phyloP scores from a whole-genome alignment of 2,329 filamentous ascomycete species.

The Talaromyces pinophilus region DNA sequence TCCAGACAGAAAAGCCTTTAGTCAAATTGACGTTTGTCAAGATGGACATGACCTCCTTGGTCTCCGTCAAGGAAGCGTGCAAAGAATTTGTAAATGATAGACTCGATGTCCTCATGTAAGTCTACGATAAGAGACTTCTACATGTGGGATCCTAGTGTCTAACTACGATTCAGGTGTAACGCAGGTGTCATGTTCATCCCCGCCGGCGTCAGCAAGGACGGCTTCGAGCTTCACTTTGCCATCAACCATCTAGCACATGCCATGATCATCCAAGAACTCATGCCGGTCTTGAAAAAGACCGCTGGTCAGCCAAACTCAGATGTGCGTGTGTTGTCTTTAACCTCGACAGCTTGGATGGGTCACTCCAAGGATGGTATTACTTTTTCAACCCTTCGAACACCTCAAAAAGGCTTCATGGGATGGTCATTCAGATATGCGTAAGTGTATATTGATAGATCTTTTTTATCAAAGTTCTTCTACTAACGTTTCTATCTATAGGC shows the following conservation, averaged over 20 bases:
- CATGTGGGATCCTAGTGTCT: not conserved
- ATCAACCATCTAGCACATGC: conserved; percentile 45
- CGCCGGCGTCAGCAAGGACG: conserved; percentile 36
- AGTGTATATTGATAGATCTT: not conserved
- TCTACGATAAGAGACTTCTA: not conserved
- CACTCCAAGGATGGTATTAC: conserved; percentile 24
- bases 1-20: conserved; percentile 31
- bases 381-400: conserved; percentile 11
- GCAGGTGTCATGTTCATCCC: conserved; percentile 47
- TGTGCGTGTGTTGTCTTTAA: conserved; percentile 33
- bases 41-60: conserved; percentile 49
- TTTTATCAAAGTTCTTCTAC: not conserved
- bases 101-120: conserved; percentile 42
- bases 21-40: conserved; percentile 39
- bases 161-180: conserved; percentile 29
- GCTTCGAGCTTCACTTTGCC: conserved; percentile 43
- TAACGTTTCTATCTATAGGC: conserved; percentile 37
- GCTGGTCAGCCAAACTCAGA: conserved; percentile 30
- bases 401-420: conserved; percentile 20
- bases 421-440: conserved; percentile 19
- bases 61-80: conserved; percentile 44
- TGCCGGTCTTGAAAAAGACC: conserved; percentile 35
- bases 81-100: conserved; percentile 30
- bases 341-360: conserved; percentile 31
- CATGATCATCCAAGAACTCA: conserved; percentile 38